These are phyloP conservation scores for Candida verbasci DNA, from an alignment of 805 yeast genomes.

Conservation along the genomic window DNA sequence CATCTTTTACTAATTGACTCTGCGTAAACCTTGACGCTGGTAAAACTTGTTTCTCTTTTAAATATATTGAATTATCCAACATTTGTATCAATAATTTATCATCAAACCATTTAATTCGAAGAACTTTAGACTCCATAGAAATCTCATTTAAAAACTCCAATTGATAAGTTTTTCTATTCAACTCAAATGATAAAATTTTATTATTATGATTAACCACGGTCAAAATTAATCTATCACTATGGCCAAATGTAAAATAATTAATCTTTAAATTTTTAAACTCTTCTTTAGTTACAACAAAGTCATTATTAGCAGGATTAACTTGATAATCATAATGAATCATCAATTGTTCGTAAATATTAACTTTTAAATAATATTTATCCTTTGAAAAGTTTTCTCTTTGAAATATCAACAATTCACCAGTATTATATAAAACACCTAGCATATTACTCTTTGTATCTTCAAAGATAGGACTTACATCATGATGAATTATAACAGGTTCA, in stretches of 20 bases:
- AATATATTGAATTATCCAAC: slow-evolving; percentile 7
- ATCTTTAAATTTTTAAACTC: slow-evolving; percentile 22
- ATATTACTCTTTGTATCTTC: slow-evolving; percentile 21
- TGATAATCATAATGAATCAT: slow-evolving; percentile 17
- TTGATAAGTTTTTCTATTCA: slow-evolving; percentile 2
- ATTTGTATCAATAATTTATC: background rate
- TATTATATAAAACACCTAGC: slow-evolving; percentile 31
- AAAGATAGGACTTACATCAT: slow-evolving; percentile 29
- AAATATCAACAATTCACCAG: slow-evolving; percentile 34
- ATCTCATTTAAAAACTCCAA: background rate
- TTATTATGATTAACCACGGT: slow-evolving; percentile 8
- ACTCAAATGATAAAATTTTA: slow-evolving; percentile 3
- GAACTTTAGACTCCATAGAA: slow-evolving; percentile 2
- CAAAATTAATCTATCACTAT: background rate
- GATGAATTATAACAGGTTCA: slow-evolving; percentile 31
- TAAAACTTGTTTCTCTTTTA: background rate
- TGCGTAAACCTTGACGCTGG: slow-evolving; percentile 6
- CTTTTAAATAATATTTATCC: slow-evolving; percentile 19
- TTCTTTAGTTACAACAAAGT: slow-evolving; percentile 15
- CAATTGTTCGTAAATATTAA: slow-evolving; percentile 24
- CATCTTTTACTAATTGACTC: slow-evolving; percentile 5
- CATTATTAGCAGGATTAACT: slow-evolving; percentile 14
- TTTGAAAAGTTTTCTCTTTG: slow-evolving; percentile 20
- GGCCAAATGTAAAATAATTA: slow-evolving; percentile 22
- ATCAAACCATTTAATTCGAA: slow-evolving; percentile 11